A percentile compares a stretch with the other conserved stretches of the same genome.
Evolutionary conservation across 169 alveolate species (phyloP).

Genomic region (Eimeria maxima): DNA sequence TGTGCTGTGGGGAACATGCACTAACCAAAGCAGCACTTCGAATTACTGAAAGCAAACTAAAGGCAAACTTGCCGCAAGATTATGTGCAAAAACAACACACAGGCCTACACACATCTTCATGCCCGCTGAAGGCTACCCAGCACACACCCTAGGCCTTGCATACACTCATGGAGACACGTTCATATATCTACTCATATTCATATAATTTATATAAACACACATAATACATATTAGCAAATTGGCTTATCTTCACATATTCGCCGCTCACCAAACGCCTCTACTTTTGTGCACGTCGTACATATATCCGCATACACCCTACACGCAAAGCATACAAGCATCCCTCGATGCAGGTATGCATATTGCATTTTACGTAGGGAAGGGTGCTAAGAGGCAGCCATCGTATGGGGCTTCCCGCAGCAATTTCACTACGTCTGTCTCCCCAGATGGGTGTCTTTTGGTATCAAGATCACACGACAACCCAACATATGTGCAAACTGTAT

Average conservation of each 20-base stretch:
- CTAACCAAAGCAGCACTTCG: neutral
- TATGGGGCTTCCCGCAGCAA: constrained; percentile 2
- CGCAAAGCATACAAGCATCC: neutral
- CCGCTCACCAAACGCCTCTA: neutral
- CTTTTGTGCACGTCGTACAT: neutral
- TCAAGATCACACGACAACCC: neutral
- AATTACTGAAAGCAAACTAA: neutral
- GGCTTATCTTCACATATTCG: neutral
- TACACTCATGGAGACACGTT: neutral
- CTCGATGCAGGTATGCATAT: neutral
- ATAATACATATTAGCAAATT: neutral
- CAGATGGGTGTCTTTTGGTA: neutral
- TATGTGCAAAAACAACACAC: neutral
- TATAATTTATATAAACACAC: neutral
- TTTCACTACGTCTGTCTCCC: neutral
- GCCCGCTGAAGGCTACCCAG: no score
- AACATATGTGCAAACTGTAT: neutral
- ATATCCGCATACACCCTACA: neutral
- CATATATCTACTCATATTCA: neutral
- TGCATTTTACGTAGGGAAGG: neutral
- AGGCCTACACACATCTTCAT: neutral
- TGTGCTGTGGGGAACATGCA: constrained; percentile 6
- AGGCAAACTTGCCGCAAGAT: neutral
- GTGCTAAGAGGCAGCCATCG: neutral
- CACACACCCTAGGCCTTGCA: no score